phyloP scores from a whole-genome alignment of 1,284 basidiomycete species.

The Phlebopus sp. region DNA sequence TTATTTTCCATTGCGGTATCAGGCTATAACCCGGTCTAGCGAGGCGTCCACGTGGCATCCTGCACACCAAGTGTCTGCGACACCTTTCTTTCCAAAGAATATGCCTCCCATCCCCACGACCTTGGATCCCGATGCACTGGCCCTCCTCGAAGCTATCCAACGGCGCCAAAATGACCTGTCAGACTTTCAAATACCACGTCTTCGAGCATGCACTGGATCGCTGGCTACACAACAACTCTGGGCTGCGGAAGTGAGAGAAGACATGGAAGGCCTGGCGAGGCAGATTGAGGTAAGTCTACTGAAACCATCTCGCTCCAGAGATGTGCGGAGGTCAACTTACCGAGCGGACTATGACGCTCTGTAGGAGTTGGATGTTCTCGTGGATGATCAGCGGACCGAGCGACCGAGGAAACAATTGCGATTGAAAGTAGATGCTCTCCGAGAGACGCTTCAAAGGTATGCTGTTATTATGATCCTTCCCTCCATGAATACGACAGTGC shows the following conservation, averaged over 20 bases:
- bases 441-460: conserved; percentile 48
- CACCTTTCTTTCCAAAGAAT: neutral
- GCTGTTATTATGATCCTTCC: conserved; percentile 20
- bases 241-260: conserved; percentile 72
- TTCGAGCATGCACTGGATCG: conserved; percentile 65
- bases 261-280: conserved; percentile 59
- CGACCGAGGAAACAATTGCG: conserved; percentile 51
- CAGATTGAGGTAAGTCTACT: conserved; percentile 64
- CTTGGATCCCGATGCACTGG: conserved; percentile 48
- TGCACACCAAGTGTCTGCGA: neutral
- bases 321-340: conserved; percentile 5
- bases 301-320: neutral
- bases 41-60: too few relatives aligned
- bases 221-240: conserved; percentile 67
- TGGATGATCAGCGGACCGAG: conserved; percentile 65
- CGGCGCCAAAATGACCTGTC: conserved; percentile 63
- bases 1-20: too few relatives aligned
- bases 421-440: conserved; percentile 48
- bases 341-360: conserved; percentile 11
- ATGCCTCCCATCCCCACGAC: conserved; percentile 64
- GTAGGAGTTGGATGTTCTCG: conserved; percentile 61
- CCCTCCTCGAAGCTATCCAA: conserved; percentile 50
- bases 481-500: neutral
- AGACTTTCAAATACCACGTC: conserved; percentile 71
- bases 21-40: too few relatives aligned